Conservation (phyloP, 2,329 filamentous ascomycete species). For the Monilinia aucupariae region DNA sequence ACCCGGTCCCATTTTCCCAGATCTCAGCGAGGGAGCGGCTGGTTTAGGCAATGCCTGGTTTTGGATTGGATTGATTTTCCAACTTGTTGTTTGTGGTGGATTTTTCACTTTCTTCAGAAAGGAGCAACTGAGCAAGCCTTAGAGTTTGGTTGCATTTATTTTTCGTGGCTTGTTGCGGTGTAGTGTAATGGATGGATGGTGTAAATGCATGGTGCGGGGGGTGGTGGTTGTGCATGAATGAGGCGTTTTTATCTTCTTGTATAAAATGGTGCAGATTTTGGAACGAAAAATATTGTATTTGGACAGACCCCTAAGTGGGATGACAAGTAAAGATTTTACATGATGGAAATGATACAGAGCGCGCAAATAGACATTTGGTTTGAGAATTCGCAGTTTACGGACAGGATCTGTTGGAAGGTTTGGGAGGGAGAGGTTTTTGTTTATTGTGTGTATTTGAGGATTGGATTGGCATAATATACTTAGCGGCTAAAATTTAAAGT, state of each 20-base stretch:
- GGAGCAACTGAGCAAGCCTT: slow-evolving; percentile 53
- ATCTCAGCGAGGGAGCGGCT: slow-evolving; percentile 13
- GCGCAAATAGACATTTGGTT: slow-evolving; percentile 10
- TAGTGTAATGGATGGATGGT: not conserved
- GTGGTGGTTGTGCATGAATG: slow-evolving; percentile 1
- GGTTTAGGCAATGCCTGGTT: slow-evolving; percentile 15
- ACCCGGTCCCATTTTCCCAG: slow-evolving; percentile 57
- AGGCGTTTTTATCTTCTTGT: slow-evolving; percentile 10
- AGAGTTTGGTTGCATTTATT: slow-evolving; percentile 10
- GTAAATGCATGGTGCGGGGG: slow-evolving; percentile 1
- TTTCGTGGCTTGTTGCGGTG: not conserved
- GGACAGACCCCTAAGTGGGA: slow-evolving; percentile 10
- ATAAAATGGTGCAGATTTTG: slow-evolving; percentile 12
- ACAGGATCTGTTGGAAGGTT: not conserved
- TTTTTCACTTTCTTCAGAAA: slow-evolving; percentile 53
- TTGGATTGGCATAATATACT: slow-evolving; percentile 7
- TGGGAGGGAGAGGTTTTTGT: not conserved
- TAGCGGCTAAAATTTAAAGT: slow-evolving; percentile 11
- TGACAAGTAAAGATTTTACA: slow-evolving; percentile 7
- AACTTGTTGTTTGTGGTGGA: slow-evolving; percentile 53
- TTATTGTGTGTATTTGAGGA: slow-evolving; percentile 1
- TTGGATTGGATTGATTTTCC: slow-evolving; percentile 51
- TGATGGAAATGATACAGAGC: slow-evolving; percentile 12
- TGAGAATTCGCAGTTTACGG: not conserved
- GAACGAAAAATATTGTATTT: slow-evolving; percentile 9